Evolutionary conservation across 768 basidiomycete genomes (phyloP).

Genomic region (Udeniomyces megalosporus): DNA sequence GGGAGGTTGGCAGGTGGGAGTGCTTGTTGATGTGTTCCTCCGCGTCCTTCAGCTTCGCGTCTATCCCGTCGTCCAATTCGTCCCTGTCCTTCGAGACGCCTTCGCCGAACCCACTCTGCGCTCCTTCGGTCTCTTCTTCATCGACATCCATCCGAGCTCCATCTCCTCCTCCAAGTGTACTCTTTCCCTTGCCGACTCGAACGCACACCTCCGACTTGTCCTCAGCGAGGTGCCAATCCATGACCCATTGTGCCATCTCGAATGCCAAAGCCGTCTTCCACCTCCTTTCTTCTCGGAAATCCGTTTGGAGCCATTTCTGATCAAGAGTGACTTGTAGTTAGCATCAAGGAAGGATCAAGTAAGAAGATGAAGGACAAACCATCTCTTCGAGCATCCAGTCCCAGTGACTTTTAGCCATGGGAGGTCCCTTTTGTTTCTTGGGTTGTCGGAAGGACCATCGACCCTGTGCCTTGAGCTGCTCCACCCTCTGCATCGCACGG

Average conservation of each 20-base stretch:
- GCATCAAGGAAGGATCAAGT: not conserved
- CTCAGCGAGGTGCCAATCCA: constrained; percentile 74
- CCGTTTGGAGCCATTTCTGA: constrained; percentile 94
- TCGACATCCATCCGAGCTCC: constrained; percentile 31
- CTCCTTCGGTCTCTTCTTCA: constrained; percentile 19
- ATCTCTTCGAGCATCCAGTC: constrained; percentile 94
- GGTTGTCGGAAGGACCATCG: constrained; percentile 89
- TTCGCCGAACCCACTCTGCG: constrained; percentile 24
- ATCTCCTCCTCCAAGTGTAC: constrained; percentile 22
- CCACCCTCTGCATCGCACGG: constrained; percentile 68
- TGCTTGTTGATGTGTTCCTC: not conserved
- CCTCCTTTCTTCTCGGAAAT: constrained; percentile 82
- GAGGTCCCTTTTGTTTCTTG: constrained; percentile 72
- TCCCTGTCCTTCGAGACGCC: constrained; percentile 6
- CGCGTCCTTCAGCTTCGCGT: not conserved
- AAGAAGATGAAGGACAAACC: constrained; percentile 40
- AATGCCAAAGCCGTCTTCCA: constrained; percentile 83
- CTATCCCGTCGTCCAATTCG: not conserved
- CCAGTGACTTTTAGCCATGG: constrained; percentile 62
- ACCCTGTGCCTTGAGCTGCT: constrained; percentile 57
- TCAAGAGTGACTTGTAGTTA: not conserved
- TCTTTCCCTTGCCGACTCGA: constrained; percentile 12
- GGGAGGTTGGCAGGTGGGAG: not conserved
- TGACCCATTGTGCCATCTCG: constrained; percentile 60
- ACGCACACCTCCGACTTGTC: constrained; percentile 48